Conservation (phyloP, 1,284 basidiomycete genomes). For the Golubevia pallescens region DNA sequence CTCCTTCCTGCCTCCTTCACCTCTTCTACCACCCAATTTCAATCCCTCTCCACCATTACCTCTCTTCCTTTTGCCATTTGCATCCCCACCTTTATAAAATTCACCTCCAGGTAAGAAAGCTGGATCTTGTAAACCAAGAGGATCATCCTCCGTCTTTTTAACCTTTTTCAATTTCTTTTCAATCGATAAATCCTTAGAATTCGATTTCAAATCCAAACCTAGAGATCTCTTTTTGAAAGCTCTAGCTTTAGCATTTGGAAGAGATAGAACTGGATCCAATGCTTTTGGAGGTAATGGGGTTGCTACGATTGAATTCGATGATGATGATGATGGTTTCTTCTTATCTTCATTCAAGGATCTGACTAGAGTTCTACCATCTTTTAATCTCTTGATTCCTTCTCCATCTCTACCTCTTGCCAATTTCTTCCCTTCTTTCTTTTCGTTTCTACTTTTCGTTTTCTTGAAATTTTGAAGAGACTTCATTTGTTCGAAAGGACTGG, state of each 20-base stretch:
- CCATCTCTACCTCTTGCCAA: constrained; percentile 40
- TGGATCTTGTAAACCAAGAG: constrained; percentile 49
- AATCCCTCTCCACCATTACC: neutral
- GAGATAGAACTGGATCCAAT: constrained; percentile 25
- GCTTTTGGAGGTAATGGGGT: constrained; percentile 17
- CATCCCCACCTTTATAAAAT: constrained; percentile 18
- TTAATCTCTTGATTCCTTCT: constrained; percentile 30
- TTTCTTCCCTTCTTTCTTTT: constrained; percentile 15
- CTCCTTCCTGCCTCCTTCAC: neutral
- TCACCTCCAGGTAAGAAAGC: constrained; percentile 51
- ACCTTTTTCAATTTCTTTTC: constrained; percentile 12
- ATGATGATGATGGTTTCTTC: constrained; percentile 16
- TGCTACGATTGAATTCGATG: constrained; percentile 21
- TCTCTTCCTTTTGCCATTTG: constrained; percentile 9
- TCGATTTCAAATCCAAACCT: constrained; percentile 11
- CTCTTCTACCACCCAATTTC: neutral
- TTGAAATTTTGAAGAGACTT: constrained; percentile 4
- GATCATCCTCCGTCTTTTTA: constrained; percentile 31
- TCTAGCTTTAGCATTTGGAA: constrained; percentile 33
- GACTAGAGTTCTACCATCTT: constrained; percentile 30
- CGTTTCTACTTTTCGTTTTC: constrained; percentile 12
- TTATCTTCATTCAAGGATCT: constrained; percentile 19
- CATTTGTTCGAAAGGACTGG: neutral
- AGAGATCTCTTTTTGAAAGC: constrained; percentile 39
- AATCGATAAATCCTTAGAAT: neutral